Evolutionary conservation across 2,329 filamentous ascomycete genomes (phyloP), one percentile per base, ranked within the genome.

Genomic region (Alternaria burnsii): DNA sequence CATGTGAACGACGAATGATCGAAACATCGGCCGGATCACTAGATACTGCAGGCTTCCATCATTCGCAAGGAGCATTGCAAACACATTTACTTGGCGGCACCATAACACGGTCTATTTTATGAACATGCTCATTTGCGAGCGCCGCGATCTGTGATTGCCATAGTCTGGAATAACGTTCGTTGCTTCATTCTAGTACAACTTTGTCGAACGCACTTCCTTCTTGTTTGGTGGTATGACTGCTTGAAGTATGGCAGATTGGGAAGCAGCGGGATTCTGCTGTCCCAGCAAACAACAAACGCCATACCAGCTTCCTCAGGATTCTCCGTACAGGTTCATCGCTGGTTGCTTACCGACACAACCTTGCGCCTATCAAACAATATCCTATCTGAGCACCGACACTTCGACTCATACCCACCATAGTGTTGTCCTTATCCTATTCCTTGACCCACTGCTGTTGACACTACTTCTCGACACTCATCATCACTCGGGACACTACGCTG

Each of bases 301-400:
- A 53, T 54, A 12, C 34, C 24, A 38, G 12, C 32, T 51, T 32
- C 47, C n/a, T 50, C 44, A 48, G 12, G 14, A 24, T 22, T 54
- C 26, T 16, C 38, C 20, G 14, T 38, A 38, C 56, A 26, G n/a
- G 20, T 34, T 18, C 43, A 54, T 28, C 20, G 16, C 52, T 48
- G 12, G 38, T 41, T n/a, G 41, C 40, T 41, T 34, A 58, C 53
- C 22, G 14, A 38, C 28, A 43, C 24, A 30, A 55, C 30, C 44
- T 18, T 26, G 22, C 42, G 56, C 59, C 52, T 52, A 58, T 34
- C 42, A 18, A 48, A 59, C 18, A 55, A 22, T 12, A 58, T 59
- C 61, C 58, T 63, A 52, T 44, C 34, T 40, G 43, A 52, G 46
- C 54, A 61, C 36, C 22, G 36, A 52, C 41, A 18, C 22, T 36